These are phyloP conservation scores for Trichoderma reesei DNA, from an alignment of 495 filamentous ascomycete genomes.

Conservation along the genomic window DNA sequence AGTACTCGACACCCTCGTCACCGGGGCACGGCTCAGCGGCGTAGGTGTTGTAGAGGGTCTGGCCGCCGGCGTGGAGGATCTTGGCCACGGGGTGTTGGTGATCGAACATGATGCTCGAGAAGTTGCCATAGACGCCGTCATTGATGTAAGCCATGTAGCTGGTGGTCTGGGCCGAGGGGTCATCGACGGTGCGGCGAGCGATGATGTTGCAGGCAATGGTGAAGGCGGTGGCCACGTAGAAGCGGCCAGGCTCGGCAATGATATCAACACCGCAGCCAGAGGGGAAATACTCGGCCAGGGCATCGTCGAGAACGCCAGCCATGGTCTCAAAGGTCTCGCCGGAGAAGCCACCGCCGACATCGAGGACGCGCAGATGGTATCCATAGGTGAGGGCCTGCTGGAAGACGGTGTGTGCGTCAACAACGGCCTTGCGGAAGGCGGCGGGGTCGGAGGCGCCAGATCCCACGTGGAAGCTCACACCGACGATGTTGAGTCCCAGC, in stretches of 20 bases:
- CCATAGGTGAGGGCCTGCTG: slow-evolving; percentile 73
- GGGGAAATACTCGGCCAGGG: slow-evolving; percentile 82
- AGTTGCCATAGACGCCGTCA: slow-evolving; percentile 95
- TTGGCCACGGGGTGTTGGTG: slow-evolving; percentile 86
- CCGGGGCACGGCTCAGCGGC: slow-evolving; percentile 27
- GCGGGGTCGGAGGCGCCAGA: slow-evolving; percentile 86
- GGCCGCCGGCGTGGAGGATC: slow-evolving; percentile 55
- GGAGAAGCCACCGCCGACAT: slow-evolving; percentile 90
- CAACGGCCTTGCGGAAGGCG: slow-evolving; percentile 81
- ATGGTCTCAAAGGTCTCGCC: slow-evolving; percentile 85
- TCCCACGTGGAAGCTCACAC: slow-evolving; percentile 96
- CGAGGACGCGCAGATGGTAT: slow-evolving; percentile 72
- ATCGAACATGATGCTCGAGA: slow-evolving; percentile 98
- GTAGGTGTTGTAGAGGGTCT: slow-evolving; percentile 38
- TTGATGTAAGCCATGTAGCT: slow-evolving; percentile 97
- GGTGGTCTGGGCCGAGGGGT: slow-evolving; percentile 33
- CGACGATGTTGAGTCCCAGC: slow-evolving; percentile 89
- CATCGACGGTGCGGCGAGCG: slow-evolving; percentile 76
- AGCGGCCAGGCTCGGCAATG: slow-evolving; percentile 94
- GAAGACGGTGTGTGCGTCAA: slow-evolving; percentile 81
- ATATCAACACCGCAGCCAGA: slow-evolving; percentile 58
- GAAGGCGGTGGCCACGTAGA: slow-evolving; percentile 88
- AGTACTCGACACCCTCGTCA: slow-evolving; percentile 54
- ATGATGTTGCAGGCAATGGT: slow-evolving; percentile 91
- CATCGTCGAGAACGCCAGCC: slow-evolving; percentile 66